Evolutionary conservation across 441 rosid species (phyloP), one percentile per base, ranked within the genome.

Genomic region (Populus hybrid): DNA sequence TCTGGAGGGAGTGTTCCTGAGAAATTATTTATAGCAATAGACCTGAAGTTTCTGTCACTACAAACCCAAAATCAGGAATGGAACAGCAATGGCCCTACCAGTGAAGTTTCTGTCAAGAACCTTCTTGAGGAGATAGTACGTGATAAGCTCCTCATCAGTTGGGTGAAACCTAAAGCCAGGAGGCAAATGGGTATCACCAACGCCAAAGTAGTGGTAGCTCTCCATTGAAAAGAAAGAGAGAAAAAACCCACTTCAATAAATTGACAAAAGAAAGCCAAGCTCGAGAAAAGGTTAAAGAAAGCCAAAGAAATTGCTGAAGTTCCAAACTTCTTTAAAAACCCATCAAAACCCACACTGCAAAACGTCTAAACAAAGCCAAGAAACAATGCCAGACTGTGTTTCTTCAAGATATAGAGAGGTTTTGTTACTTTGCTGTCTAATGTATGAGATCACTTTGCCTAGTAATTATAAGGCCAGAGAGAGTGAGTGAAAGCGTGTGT

Each of bases 101-200:
- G 92, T 75, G 87, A 94, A 94, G 75, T 53, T 84, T 74, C 91
- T 78, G 73, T 94, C 97, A 8, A 93, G 88, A 73, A 94, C 97
- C 69, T 94, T 94, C 89, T 86, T 89, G 40, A 93, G 92, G 24
- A 94, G 92, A 74, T 94, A 94, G 85, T 80, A 93, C 14, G 95
- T 94, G 74, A 94, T 91, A 32, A 94, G 97, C 85, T 94, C 98
- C 79, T 94, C 98, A 70, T 94, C 98, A 20, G 97, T 92, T 0
- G 98, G 98, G 87, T 94, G 98, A 76, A 94, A 94, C n/a, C 97
- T 83, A 81, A 93, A 94, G 5, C 98, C 98, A 70, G 98, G 98
- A 32, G 98, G 98, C 53, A 93, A 87, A 82, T 85, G 86, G 40
- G 86, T 77, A 67, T 89, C 90, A 34, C 79, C 79, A 67, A 77